Evolutionary conservation across 208 protist genomes (phyloP), one percentile per base, ranked within the genome.

Genomic region (Crithidia acanthocephali): DNA sequence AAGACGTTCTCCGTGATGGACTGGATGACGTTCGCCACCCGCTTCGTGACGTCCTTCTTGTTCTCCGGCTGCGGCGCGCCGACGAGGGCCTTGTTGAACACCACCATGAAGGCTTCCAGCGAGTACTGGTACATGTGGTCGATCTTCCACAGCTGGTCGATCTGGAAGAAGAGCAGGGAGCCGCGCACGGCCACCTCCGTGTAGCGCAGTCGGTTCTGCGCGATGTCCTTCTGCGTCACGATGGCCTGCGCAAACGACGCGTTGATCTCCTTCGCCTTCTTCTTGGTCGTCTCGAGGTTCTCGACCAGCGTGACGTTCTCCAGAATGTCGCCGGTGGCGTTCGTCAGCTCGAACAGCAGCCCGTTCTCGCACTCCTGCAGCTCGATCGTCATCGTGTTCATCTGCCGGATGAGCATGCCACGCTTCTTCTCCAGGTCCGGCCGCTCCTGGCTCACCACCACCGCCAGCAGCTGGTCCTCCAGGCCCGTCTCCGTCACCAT

Each of bases 121-220:
- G 98, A 99, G 83, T 98, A 99, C 76, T 99, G 95, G 72, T 99
- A 99, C 97, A 99, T 99, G 83, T 99, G 95, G 75, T 99, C 95
- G 76, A 99, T 98, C 68, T 97, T 95, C 84, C 88, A 92, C 15
- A 99, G 88, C 76, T 98, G 95, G 73, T 98, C 91, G 69, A 98
- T 94, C 73, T 99, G 89, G 83, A 99, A 99, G 91, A 99, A 99
- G 23, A 99, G 86, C 30, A 99, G 86, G 10, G 98, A 88, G 33
- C 97, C 97, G 58, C 98, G 90, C 27, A 93, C 88, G 18, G 98
- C 98, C 35, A 99, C 98, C 56, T 95, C 85, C 50, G 97, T 96
- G 81, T 99, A 99, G 35, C 85, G 76, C 30, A 99, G 87, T 63
- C 98, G 94, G 60, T 95, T 95, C 68, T 94, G 86, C 35, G 98